Conservation (phyloP, 2,329 filamentous ascomycete species). For the Ophiostoma piceae region DNA sequence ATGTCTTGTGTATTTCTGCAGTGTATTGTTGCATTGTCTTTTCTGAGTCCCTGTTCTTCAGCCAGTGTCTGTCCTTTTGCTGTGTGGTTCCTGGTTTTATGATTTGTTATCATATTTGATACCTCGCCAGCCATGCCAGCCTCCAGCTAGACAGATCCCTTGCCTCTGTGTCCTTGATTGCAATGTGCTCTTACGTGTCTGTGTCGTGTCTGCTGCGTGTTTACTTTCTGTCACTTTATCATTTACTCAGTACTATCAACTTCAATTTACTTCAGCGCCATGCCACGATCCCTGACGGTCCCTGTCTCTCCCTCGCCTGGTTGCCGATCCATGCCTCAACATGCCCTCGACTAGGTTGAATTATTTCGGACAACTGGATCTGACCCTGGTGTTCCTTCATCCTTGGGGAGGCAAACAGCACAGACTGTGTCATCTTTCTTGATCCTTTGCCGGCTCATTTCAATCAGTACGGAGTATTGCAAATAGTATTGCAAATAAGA, state of each 20-base stretch:
- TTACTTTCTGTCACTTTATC: neutral
- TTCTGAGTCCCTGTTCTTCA: neutral
- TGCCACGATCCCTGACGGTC: neutral
- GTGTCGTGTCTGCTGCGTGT: neutral
- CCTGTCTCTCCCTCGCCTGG: neutral
- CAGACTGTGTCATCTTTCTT: neutral
- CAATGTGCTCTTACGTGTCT: neutral
- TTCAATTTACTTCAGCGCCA: neutral
- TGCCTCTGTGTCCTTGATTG: neutral
- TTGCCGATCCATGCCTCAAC: conserved; percentile 1
- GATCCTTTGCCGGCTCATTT: neutral
- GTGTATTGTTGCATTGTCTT: neutral
- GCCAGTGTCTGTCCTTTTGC: neutral
- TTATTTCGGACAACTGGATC: neutral
- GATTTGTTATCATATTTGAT: neutral
- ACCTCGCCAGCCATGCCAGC: neutral
- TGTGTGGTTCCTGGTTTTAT: neutral
- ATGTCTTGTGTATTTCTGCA: neutral
- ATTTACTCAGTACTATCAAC: neutral
- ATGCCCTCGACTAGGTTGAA: neutral
- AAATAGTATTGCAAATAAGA: too few relatives aligned
- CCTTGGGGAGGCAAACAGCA: neutral
- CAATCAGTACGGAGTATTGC: neutral
- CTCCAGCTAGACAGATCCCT: neutral
- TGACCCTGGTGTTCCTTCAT: neutral